A percentile compares a stretch with the other conserved stretches of the same genome.
These are phyloP conservation scores for Dendrocalamus sinicus DNA, from an alignment of 176 grass and related monocot species.

Conservation along the genomic window DNA sequence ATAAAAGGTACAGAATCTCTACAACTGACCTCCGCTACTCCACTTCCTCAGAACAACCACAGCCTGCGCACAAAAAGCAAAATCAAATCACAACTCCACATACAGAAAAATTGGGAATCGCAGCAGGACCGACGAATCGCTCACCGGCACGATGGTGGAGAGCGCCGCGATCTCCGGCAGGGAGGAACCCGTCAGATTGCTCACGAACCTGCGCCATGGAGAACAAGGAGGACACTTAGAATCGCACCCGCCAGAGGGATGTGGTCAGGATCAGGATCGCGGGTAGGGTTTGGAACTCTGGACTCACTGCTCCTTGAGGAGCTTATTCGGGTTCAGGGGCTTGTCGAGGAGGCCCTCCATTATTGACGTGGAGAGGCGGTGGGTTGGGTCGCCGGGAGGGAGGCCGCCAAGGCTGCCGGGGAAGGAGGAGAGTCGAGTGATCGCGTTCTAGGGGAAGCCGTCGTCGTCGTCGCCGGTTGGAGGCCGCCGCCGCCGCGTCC, in stretches of 20 bases:
- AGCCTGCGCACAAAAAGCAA: conserved; percentile 49
- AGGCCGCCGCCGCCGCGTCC: too few species aligned
- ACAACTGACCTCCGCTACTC: conserved; percentile 51
- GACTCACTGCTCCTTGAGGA: conserved; percentile 72
- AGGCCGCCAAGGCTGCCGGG: too few species aligned
- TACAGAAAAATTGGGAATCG: conserved; percentile 5
- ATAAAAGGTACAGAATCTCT: conserved; percentile 18
- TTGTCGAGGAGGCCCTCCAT: conserved; percentile 54
- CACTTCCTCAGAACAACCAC: conserved; percentile 83
- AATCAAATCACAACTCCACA: conserved; percentile 35
- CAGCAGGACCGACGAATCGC: not conserved
- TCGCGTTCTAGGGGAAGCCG: not conserved
- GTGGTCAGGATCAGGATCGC: not conserved
- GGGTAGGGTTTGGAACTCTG: conserved; percentile 1
- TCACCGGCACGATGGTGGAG: conserved; percentile 75
- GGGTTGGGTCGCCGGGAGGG: not conserved
- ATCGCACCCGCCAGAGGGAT: not conserved
- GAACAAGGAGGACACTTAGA: conserved; percentile 13
- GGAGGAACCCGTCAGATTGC: conserved; percentile 78
- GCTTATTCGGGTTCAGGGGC: conserved; percentile 63
- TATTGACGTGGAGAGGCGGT: not conserved
- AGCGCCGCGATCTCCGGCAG: conserved; percentile 71
- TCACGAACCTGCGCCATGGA: conserved; percentile 62
- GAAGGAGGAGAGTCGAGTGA: not conserved
- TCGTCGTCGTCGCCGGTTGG: too few species aligned